Conservation (phyloP, 768 basidiomycete genomes). For the Podaxis sp. region DNA sequence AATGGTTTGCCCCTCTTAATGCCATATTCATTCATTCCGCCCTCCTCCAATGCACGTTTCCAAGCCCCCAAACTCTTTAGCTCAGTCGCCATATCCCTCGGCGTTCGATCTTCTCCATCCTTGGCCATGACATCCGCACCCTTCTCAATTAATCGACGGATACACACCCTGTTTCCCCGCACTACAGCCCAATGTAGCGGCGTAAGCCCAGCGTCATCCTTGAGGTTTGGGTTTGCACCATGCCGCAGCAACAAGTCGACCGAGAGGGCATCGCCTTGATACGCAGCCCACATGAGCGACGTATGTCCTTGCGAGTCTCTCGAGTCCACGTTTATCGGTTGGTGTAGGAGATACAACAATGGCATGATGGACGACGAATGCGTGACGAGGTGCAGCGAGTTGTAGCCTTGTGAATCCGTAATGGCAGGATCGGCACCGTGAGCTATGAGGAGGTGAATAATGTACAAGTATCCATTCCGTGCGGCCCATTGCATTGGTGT, state of each 20-base stretch:
- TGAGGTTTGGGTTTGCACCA: slow-evolving; percentile 75
- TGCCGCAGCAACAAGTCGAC: slow-evolving; percentile 89
- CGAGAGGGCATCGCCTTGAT: slow-evolving; percentile 95
- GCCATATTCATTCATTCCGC: slow-evolving; percentile 79
- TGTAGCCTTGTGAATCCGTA: slow-evolving; percentile 92
- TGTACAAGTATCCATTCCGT: slow-evolving; percentile 93
- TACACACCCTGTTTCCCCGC: slow-evolving; percentile 86
- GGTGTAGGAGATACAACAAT: slow-evolving; percentile 85
- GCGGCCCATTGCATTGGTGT: slow-evolving; percentile 99
- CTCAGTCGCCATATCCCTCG: slow-evolving; percentile 93
- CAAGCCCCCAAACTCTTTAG: slow-evolving; percentile 89
- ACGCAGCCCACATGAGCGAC: slow-evolving; percentile 97
- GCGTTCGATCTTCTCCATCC: slow-evolving; percentile 83
- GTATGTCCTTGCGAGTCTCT: slow-evolving; percentile 93
- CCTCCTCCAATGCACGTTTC: slow-evolving; percentile 86
- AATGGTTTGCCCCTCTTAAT: slow-evolving; percentile 64
- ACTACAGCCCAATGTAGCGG: slow-evolving; percentile 98
- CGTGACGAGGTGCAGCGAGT: slow-evolving; percentile 91
- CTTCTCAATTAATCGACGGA: slow-evolving; percentile 80
- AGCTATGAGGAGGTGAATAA: slow-evolving; percentile 88
- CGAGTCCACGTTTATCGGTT: slow-evolving; percentile 90
- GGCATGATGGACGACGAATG: slow-evolving; percentile 96
- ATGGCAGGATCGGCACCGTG: slow-evolving; percentile 93
- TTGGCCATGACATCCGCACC: slow-evolving; percentile 81
- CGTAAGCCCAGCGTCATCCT: slow-evolving; percentile 81